These are phyloP conservation scores for Bipolaris victoriae DNA, from an alignment of 2,329 filamentous ascomycete species.

Conservation along the genomic window DNA sequence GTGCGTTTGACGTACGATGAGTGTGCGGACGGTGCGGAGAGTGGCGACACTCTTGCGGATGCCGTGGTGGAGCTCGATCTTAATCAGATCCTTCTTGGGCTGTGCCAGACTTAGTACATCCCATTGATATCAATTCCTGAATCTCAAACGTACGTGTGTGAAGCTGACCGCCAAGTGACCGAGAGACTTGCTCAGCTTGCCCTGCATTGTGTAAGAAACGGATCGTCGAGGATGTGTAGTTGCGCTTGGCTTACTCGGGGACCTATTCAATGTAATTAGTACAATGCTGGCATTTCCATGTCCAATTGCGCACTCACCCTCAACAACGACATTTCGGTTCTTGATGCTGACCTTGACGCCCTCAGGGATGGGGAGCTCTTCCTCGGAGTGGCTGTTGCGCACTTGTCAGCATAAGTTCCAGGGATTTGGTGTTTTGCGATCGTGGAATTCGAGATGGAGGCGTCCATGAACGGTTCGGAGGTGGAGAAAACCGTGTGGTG, in stretches of 20 bases:
- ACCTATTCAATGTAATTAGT: slow-evolving; percentile 32
- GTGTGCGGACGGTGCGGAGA: slow-evolving; percentile 94
- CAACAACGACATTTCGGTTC: slow-evolving; percentile 93
- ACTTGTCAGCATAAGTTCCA: slow-evolving; percentile 40
- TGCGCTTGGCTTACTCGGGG: slow-evolving; percentile 39
- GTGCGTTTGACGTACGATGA: slow-evolving; percentile 65
- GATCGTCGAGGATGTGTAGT: slow-evolving; percentile 12
- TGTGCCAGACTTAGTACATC: slow-evolving; percentile 30
- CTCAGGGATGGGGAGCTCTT: slow-evolving; percentile 93
- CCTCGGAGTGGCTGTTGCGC: slow-evolving; percentile 75
- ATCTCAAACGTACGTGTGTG: slow-evolving; percentile 61
- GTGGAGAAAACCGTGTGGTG: slow-evolving; percentile 17
- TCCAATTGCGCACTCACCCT: slow-evolving; percentile 72
- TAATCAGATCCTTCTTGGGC: slow-evolving; percentile 83
- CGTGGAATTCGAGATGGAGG: slow-evolving; percentile 17
- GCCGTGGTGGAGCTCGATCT: slow-evolving; percentile 99
- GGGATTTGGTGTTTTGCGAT: slow-evolving; percentile 21
- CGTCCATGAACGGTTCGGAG: slow-evolving; percentile 21
- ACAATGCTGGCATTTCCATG: slow-evolving; percentile 11
- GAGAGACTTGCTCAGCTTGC: slow-evolving; percentile 97
- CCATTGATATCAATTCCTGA: neutral
- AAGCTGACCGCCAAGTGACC: slow-evolving; percentile 97
- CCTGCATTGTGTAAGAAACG: slow-evolving; percentile 53
- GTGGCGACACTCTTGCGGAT: slow-evolving; percentile 96
- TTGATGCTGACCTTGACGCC: slow-evolving; percentile 98